Conservation (phyloP, 768 basidiomycete species). For the Peribolospora kevripleyi region DNA sequence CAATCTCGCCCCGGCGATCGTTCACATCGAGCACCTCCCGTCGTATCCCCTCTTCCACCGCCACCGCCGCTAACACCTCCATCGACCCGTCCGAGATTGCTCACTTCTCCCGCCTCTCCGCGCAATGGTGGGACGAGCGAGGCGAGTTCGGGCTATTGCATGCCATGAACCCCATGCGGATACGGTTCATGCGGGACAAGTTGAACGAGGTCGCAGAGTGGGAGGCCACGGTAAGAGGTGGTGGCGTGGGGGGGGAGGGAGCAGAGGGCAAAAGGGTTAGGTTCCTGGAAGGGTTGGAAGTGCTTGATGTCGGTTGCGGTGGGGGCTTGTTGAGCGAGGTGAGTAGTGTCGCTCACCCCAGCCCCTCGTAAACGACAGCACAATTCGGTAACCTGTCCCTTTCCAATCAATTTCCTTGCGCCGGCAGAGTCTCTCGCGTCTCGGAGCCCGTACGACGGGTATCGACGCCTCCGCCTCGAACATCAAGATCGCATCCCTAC, state of each 20-base stretch:
- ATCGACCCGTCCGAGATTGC: slow-evolving; percentile 40
- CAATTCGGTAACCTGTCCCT: neutral
- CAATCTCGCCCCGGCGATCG: no score
- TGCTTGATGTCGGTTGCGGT: slow-evolving; percentile 83
- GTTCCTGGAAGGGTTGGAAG: slow-evolving; percentile 39
- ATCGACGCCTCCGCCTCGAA: slow-evolving; percentile 79
- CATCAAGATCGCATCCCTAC: slow-evolving; percentile 56
- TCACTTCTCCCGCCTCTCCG: slow-evolving; percentile 66
- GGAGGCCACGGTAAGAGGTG: slow-evolving; percentile 20
- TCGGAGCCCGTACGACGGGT: slow-evolving; percentile 70
- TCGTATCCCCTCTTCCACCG: neutral
- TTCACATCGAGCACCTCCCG: neutral
- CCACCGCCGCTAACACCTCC: slow-evolving; percentile 6
- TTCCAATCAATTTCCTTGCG: neutral
- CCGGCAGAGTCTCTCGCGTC: slow-evolving; percentile 50
- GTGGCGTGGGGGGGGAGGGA: slow-evolving; percentile 17
- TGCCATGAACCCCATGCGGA: slow-evolving; percentile 77
- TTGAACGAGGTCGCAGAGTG: slow-evolving; percentile 32
- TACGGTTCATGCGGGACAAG: slow-evolving; percentile 55
- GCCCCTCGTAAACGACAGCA: no score
- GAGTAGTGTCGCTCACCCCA: slow-evolving; percentile 7
- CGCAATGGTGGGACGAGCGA: slow-evolving; percentile 85
- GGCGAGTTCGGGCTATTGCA: slow-evolving; percentile 77
- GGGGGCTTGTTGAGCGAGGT: slow-evolving; percentile 86
- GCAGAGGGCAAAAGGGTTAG: slow-evolving; percentile 9